Conservation (phyloP, 2,329 filamentous ascomycete species). For the Gyromitra esculenta region DNA sequence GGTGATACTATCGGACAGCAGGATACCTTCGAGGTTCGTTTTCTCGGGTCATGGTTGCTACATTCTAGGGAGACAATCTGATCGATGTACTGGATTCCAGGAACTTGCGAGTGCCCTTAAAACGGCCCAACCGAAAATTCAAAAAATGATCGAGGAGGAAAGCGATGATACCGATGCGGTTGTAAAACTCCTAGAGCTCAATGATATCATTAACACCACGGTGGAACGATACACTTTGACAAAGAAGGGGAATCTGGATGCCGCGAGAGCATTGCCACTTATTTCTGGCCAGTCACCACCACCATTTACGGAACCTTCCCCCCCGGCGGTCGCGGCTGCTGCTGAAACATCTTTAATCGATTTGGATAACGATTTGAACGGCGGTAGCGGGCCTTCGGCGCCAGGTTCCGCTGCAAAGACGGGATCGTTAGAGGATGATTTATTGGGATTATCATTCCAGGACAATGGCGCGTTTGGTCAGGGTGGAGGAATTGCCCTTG, state of each 20-base stretch:
- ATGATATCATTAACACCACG: constrained; percentile 97
- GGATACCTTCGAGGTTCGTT: constrained; percentile 72
- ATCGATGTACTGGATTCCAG: constrained; percentile 60
- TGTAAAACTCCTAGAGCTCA: constrained; percentile 93
- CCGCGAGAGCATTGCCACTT: constrained; percentile 83
- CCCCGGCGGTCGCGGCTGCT: constrained; percentile 61
- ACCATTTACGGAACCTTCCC: constrained; percentile 67
- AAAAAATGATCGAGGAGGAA: constrained; percentile 99
- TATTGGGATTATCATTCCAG: constrained; percentile 85
- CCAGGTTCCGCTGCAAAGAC: constrained; percentile 62
- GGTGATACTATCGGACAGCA: constrained; percentile 80
- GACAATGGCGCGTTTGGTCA: constrained; percentile 73
- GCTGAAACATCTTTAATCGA: constrained; percentile 93
- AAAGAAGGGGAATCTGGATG: constrained; percentile 90
- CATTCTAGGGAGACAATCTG: constrained; percentile 16
- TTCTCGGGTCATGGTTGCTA: constrained; percentile 10
- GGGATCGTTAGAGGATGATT: constrained; percentile 83
- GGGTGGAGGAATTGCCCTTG: constrained; percentile 83
- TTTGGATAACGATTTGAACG: constrained; percentile 75
- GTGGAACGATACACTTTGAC: constrained; percentile 94
- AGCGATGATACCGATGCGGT: constrained; percentile 97
- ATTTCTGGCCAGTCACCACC: constrained; percentile 75
- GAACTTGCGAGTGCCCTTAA: constrained; percentile 89
- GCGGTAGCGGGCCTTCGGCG: constrained; percentile 61
- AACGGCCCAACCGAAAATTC: constrained; percentile 97